Conservation (phyloP, 2,329 filamentous ascomycete species). For the Cadophora malorum region DNA sequence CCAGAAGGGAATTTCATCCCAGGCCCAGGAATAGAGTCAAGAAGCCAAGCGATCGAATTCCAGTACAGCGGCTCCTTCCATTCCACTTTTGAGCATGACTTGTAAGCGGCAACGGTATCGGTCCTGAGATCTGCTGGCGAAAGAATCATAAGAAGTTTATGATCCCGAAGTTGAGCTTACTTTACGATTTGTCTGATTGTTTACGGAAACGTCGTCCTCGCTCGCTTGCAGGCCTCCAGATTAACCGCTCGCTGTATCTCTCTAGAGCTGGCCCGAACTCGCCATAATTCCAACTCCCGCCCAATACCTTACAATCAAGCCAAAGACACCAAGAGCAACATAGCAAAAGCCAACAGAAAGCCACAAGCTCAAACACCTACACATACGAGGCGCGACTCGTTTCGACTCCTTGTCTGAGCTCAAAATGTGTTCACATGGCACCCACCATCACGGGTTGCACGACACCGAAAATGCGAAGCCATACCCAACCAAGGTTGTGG, state of each 20-base stretch:
- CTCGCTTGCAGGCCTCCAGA: background rate
- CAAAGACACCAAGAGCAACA: background rate
- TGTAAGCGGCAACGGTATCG: background rate
- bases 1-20: background rate
- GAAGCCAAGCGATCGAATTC: background rate
- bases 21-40: background rate
- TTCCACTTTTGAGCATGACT: background rate
- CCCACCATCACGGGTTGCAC: conserved; percentile 1
- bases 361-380: background rate
- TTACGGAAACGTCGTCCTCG: background rate
- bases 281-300: background rate
- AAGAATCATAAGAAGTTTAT: background rate
- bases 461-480: conserved; percentile 5
- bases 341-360: background rate
- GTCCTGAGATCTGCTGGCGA: background rate
- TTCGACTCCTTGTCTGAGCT: background rate
- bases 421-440: background rate
- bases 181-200: background rate
- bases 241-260: background rate
- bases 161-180: background rate
- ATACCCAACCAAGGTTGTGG: conserved; percentile 11
- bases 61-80: background rate
- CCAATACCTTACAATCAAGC: background rate
- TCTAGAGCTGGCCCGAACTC: background rate
- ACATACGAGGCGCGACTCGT: background rate